Percentiles rank a stretch among this genome's conserved stretches.
Conservation (phyloP, 192 early-diverging fungal genomes). For the Oehlia diaphana region DNA sequence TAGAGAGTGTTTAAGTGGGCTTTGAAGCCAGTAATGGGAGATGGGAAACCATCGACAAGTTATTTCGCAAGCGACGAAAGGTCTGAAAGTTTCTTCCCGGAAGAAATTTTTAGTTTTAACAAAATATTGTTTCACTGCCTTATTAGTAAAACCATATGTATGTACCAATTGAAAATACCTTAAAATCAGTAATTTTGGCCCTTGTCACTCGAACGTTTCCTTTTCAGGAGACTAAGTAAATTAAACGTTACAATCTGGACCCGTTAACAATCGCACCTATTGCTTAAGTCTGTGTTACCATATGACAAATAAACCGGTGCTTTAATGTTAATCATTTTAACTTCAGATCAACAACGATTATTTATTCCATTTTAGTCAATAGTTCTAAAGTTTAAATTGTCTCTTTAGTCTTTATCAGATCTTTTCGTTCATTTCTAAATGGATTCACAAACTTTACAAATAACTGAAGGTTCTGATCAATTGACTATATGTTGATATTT, state of each 20-base stretch:
- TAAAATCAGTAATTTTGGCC: background rate
- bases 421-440: background rate
- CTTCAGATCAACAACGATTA: background rate
- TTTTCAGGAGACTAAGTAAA: background rate
- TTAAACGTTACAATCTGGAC: background rate
- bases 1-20: background rate
- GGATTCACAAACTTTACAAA: background rate
- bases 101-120: background rate
- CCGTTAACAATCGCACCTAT: background rate
- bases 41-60: background rate
- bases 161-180: background rate
- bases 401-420: background rate
- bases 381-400: background rate
- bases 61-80: background rate
- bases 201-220: background rate
- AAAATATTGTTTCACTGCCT: slow-evolving; percentile 11
- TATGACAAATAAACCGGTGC: background rate
- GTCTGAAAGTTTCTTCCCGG: background rate
- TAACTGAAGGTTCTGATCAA: background rate
- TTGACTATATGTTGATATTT: background rate
- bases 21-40: background rate
- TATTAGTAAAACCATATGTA: background rate
- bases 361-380: background rate
- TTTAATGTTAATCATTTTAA: background rate
- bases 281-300: background rate